Evolutionary conservation across 805 yeast species (phyloP).

Genomic region (Komagataella mondaviorum): DNA sequence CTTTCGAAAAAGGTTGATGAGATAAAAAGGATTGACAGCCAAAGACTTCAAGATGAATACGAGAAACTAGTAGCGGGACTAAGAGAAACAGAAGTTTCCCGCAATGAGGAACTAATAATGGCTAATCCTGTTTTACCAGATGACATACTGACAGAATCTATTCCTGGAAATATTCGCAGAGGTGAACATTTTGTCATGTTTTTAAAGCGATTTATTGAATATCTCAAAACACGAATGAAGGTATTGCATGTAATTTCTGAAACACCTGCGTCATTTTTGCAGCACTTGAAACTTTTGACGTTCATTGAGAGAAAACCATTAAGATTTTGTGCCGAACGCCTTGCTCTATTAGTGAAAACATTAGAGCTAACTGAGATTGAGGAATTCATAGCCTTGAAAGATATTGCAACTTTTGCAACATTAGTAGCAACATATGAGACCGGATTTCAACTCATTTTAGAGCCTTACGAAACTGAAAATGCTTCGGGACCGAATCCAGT

Average conservation of each 20-base stretch:
- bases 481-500: conserved; percentile 95
- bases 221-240: conserved; percentile 93
- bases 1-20: conserved; percentile 74
- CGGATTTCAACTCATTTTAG: conserved; percentile 84
- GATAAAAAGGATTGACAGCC: conserved; percentile 72
- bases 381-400: conserved; percentile 86
- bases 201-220: conserved; percentile 84
- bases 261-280: conserved; percentile 85
- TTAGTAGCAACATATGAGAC: conserved; percentile 87
- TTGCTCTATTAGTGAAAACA: conserved; percentile 79
- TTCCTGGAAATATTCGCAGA: conserved; percentile 93
- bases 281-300: conserved; percentile 86
- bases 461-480: conserved; percentile 91
- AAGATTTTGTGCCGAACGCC: conserved; percentile 81
- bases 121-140: conserved; percentile 79
- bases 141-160: conserved; percentile 81
- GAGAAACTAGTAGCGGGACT: conserved; percentile 84
- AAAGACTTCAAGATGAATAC: conserved; percentile 79
- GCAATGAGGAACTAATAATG: conserved; percentile 57
- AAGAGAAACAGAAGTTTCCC: conserved; percentile 59
- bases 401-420: conserved; percentile 94
- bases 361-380: conserved; percentile 81
- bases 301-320: conserved; percentile 88
- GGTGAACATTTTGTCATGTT: conserved; percentile 97
- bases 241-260: conserved; percentile 96